Base-by-base conservation (phyloP, 2,329 filamentous ascomycete species). In the Cladosporium sp. region DNA sequence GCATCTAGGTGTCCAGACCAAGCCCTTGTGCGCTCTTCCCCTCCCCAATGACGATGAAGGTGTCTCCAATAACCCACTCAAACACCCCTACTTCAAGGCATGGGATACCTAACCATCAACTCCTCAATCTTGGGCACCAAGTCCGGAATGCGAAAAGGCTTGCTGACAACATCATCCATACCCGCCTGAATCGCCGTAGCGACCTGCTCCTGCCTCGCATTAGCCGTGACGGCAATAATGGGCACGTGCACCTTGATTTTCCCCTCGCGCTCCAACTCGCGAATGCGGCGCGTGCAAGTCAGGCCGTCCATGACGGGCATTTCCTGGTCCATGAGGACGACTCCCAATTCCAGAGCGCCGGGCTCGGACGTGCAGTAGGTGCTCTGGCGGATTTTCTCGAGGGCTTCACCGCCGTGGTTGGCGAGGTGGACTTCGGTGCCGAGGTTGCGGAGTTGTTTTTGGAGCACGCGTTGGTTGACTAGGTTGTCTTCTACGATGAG, bases 201-300 rank as follows among this genome's bases (percentile, higher is more conserved):
- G 52, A 88, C 84, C 67, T 91, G 86, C 70, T 88, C 84, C 4
- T 79, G 78, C 62, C 87, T 75, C 32, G 85, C 86, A 66, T 91
- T 91, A 2, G 87, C 87, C 32, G 86, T 91, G n/a, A 87, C 85
- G n/a, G 84, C 85, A 58, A 89, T 86, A 57, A 88, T 86, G 2
- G 85, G 84, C n/a, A 88, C 79, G 60, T 88, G 85, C 43, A 74
- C 71, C 15, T 77, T 72, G 43, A 87, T 76, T 27, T 75, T 78
- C 16, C 81, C 80, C 47, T 79, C 73, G 42, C 69, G 70, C 63
- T 91, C 85, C 15, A 87, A 72, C 53, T 84, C 77, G 15, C 87
- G 78, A 47, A 92, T 89, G 53, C 73, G 78, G 36, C 77, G 75
- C 11, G 86, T 83, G 55, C 86, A 88, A 2, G 84, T 85, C 66